Conservation (phyloP, 2,329 filamentous ascomycete genomes). For the Neospermospora avenae region DNA sequence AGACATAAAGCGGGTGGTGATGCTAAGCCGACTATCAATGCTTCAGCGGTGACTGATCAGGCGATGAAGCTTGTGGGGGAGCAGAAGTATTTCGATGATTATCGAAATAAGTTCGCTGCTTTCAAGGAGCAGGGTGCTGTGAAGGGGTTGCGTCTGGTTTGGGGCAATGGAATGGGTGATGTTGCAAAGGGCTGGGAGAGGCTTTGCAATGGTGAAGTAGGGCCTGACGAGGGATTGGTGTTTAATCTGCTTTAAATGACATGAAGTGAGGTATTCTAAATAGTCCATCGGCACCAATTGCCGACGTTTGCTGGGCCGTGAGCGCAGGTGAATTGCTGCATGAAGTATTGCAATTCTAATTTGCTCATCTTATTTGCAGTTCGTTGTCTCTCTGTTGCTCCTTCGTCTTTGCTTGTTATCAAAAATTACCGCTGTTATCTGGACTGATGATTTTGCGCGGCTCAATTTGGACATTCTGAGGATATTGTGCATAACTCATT, state of each 20-base stretch:
- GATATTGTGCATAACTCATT: too few relatives aligned
- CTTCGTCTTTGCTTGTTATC: not conserved
- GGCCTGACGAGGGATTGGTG: slow-evolving; percentile 22
- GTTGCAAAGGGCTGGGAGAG: slow-evolving; percentile 25
- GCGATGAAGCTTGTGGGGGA: slow-evolving; percentile 18
- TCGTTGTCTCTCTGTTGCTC: not conserved
- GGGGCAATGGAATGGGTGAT: slow-evolving; percentile 27
- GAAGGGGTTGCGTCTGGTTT: slow-evolving; percentile 20
- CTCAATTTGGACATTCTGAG: too few relatives aligned
- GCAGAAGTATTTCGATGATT: slow-evolving; percentile 21
- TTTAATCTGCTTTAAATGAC: slow-evolving; percentile 10
- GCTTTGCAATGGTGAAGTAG: slow-evolving; percentile 24
- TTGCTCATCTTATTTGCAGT: not conserved
- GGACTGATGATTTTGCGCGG: too few relatives aligned
- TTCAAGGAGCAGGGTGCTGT: slow-evolving; percentile 19
- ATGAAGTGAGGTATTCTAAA: not conserved
- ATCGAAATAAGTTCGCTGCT: slow-evolving; percentile 10
- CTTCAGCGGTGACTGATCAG: slow-evolving; percentile 16
- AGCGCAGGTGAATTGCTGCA: not conserved
- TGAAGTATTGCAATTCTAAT: not conserved
- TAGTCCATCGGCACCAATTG: not conserved
- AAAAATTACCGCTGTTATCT: not conserved
- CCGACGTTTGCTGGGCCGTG: too few relatives aligned
- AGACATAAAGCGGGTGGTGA: slow-evolving; percentile 2
- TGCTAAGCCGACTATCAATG: slow-evolving; percentile 17